These are phyloP conservation scores for Canavalia gladiata DNA, from an alignment of 306 rosid species.

Conservation along the genomic window DNA sequence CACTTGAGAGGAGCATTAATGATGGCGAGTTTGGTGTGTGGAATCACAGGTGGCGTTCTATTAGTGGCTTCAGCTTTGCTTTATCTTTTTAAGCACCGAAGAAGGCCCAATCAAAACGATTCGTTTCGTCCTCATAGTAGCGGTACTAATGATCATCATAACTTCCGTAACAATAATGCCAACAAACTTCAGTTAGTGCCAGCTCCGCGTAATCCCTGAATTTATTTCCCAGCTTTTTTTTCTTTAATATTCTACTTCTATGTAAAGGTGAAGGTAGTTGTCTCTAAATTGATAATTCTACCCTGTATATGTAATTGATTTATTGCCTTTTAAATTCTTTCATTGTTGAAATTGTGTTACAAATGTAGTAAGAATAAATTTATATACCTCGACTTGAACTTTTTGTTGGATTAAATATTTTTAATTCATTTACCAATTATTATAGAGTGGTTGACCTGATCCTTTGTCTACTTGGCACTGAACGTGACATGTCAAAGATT, in stretches of 20 bases:
- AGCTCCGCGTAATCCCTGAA: constrained; percentile 22
- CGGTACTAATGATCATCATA: not conserved
- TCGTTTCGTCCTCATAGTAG: not conserved
- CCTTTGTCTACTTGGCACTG: not conserved
- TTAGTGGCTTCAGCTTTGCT: constrained; percentile 67
- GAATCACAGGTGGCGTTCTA: constrained; percentile 77
- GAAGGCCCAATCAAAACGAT: constrained; percentile 41
- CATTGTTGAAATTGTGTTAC: not conserved
- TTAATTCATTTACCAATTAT: not conserved
- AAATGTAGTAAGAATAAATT: not conserved
- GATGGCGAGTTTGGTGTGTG: constrained; percentile 77
- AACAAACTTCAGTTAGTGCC: constrained; percentile 52
- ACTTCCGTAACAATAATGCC: not conserved
- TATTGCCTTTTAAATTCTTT: not conserved
- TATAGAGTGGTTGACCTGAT: not conserved
- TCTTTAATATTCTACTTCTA: not conserved
- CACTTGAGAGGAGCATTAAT: constrained; percentile 57
- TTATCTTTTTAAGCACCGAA: constrained; percentile 58
- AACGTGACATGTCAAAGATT: not conserved
- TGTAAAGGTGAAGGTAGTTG: constrained; percentile 9
- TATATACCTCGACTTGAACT: constrained; percentile 7
- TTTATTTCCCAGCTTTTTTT: not conserved
- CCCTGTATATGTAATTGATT: constrained; percentile 17
- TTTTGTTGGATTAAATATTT: constrained; percentile 9
- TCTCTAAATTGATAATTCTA: constrained; percentile 40